These are phyloP conservation scores for Suillus bovinus DNA, from an alignment of 768 basidiomycete species.

Conservation along the genomic window DNA sequence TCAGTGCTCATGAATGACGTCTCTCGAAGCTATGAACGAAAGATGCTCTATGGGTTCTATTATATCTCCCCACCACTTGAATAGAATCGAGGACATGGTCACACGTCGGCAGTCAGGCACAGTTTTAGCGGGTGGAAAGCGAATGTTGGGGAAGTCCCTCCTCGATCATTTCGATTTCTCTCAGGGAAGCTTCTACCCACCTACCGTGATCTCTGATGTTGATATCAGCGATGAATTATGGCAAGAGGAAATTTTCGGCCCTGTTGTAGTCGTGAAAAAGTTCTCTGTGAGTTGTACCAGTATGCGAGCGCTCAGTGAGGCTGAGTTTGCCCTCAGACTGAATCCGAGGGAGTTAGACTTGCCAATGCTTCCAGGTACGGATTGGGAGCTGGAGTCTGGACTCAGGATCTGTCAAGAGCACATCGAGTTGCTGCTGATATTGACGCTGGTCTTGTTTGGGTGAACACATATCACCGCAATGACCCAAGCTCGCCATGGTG, in stretches of 20 bases:
- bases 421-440: conserved; percentile 72
- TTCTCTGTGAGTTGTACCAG: conserved; percentile 46
- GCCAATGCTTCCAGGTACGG: conserved; percentile 83
- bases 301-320: neutral
- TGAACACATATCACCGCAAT: conserved; percentile 88
- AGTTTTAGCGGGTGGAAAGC: conserved; percentile 63
- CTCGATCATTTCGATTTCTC: conserved; percentile 76
- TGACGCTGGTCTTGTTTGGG: conserved; percentile 80
- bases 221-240: conserved; percentile 62
- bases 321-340: conserved; percentile 40
- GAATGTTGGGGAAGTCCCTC: conserved; percentile 59
- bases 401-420: conserved; percentile 68
- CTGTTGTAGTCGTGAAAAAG: conserved; percentile 70
- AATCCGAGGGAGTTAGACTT: conserved; percentile 62
- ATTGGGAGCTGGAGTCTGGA: conserved; percentile 82
- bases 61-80: conserved; percentile 65
- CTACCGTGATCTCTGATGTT: conserved; percentile 70
- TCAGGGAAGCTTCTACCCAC: conserved; percentile 74
- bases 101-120: conserved; percentile 46
- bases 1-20: neutral
- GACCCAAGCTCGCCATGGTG: conserved; percentile 90
- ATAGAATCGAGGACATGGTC: conserved; percentile 61
- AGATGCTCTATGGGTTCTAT: conserved; percentile 79
- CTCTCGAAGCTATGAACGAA: conserved; percentile 59
- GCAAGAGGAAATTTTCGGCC: conserved; percentile 86